Conservation (phyloP, 2,329 filamentous ascomycete genomes). For the Boeremia exigua region DNA sequence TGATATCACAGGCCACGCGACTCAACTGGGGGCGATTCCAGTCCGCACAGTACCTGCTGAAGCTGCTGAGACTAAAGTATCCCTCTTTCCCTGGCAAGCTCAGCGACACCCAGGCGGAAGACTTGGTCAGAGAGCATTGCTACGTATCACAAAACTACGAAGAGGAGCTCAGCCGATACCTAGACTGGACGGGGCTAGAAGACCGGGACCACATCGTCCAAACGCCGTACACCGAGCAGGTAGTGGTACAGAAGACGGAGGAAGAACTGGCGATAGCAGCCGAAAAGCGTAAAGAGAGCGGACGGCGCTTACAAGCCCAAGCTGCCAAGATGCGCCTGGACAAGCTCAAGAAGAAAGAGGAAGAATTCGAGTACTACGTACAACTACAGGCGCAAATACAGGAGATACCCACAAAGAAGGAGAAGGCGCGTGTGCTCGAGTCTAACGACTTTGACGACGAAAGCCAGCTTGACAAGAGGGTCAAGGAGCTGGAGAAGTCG, state of each 20-base stretch:
- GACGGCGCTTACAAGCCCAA: conserved; percentile 88
- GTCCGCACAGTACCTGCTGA: conserved; percentile 86
- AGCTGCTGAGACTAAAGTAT: conserved; percentile 90
- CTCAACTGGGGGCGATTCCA: conserved; percentile 96
- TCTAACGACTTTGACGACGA: conserved; percentile 93
- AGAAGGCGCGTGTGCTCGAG: conserved; percentile 77
- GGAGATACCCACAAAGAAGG: conserved; percentile 84
- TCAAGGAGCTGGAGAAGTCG: conserved; percentile 88
- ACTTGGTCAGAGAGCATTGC: conserved; percentile 86
- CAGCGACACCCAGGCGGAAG: conserved; percentile 83
- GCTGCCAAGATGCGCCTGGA: conserved; percentile 97
- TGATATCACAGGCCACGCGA: conserved; percentile 83
- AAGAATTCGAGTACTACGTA: conserved; percentile 93
- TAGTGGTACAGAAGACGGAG: conserved; percentile 88
- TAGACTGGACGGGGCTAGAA: conserved; percentile 92
- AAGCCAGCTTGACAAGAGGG: conserved; percentile 77
- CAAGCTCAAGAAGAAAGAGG: conserved; percentile 92
- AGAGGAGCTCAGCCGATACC: conserved; percentile 72
- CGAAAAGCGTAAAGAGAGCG: conserved; percentile 94
- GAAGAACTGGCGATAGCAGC: conserved; percentile 90
- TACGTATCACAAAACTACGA: conserved; percentile 88
- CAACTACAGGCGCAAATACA: conserved; percentile 75
- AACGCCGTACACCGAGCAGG: conserved; percentile 90
- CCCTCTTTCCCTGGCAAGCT: conserved; percentile 86
- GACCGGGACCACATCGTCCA: conserved; percentile 89